These are phyloP conservation scores for Fusarium metavorans DNA, from an alignment of 2,329 filamentous ascomycete genomes.

Conservation along the genomic window DNA sequence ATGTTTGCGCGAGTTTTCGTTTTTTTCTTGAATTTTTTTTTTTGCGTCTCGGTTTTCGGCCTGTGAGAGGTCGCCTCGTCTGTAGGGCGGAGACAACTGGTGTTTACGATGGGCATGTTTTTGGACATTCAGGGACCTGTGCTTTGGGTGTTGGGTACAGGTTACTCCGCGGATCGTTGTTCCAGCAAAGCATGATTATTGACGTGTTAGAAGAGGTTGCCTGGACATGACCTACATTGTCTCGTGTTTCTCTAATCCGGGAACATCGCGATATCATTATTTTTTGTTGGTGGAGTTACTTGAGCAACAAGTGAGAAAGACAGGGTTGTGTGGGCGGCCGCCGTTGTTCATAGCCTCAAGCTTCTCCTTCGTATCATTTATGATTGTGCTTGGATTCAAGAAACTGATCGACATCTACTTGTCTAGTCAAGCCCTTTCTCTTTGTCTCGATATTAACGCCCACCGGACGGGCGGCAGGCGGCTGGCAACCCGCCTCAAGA, in stretches of 20 bases:
- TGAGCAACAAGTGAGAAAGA: neutral
- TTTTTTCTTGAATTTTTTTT: neutral
- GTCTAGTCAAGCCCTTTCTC: neutral
- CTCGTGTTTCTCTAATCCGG: neutral
- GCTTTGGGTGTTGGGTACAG: neutral
- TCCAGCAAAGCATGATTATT: neutral
- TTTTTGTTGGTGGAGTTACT: slow-evolving; percentile 20
- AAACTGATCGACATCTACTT: neutral
- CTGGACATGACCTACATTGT: neutral
- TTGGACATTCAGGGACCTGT: neutral
- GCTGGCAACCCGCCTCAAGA: slow-evolving; percentile 1
- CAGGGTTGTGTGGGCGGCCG: neutral
- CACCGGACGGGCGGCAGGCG: neutral
- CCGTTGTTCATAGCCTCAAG: neutral
- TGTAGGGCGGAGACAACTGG: neutral
- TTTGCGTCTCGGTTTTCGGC: neutral
- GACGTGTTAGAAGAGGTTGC: neutral
- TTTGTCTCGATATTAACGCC: neutral
- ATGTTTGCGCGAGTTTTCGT: slow-evolving; percentile 1
- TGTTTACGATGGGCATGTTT: slow-evolving; percentile 1
- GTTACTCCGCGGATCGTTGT: neutral
- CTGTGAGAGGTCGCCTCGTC: slow-evolving; percentile 3
- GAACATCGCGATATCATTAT: slow-evolving; percentile 2
- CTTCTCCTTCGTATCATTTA: neutral
- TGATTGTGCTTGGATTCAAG: neutral